phyloP scores from a whole-genome alignment of 148 eudicot species.

The Bassia scoparia region DNA sequence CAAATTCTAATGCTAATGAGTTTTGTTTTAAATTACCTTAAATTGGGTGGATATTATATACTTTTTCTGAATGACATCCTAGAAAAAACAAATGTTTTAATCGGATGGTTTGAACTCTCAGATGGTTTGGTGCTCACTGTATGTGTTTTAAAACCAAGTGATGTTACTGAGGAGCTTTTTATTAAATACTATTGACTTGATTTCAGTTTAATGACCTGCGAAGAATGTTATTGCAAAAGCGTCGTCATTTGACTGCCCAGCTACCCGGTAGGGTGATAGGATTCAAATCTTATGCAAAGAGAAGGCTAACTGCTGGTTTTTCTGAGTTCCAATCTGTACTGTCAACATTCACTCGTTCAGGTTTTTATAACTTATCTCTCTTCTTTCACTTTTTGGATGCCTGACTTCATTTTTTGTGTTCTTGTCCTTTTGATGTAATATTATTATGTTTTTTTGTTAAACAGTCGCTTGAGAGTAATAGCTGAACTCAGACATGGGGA shows the following conservation, averaged over 20 bases:
- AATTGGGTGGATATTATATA: too few species aligned
- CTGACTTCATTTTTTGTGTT: slow-evolving; percentile 3
- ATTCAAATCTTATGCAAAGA: slow-evolving; percentile 39
- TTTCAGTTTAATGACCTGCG: slow-evolving; percentile 55
- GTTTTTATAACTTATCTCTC: slow-evolving; percentile 30
- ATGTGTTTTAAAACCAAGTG: background rate
- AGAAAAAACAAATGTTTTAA: too few species aligned
- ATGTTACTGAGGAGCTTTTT: slow-evolving; percentile 4
- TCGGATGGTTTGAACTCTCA: too few species aligned
- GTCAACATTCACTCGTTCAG: slow-evolving; percentile 54
- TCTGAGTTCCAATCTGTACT: slow-evolving; percentile 57
- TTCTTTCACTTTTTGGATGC: background rate
- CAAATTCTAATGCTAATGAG: too few species aligned
- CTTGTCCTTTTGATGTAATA: slow-evolving; percentile 2
- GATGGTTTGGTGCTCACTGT: background rate
- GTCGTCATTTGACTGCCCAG: slow-evolving; percentile 41
- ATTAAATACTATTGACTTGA: slow-evolving; percentile 16
- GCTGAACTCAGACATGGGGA: slow-evolving; percentile 62
- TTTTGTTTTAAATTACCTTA: too few species aligned
- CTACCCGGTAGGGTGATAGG: slow-evolving; percentile 40
- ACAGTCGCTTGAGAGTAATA: slow-evolving; percentile 62
- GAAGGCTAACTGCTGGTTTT: slow-evolving; percentile 55
- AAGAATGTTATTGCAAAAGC: slow-evolving; percentile 62
- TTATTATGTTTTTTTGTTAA: slow-evolving; percentile 14
- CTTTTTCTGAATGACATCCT: too few species aligned